These are phyloP conservation scores for Fusarium oligoseptatum DNA, from an alignment of 2,329 filamentous ascomycete genomes.

Conservation along the genomic window DNA sequence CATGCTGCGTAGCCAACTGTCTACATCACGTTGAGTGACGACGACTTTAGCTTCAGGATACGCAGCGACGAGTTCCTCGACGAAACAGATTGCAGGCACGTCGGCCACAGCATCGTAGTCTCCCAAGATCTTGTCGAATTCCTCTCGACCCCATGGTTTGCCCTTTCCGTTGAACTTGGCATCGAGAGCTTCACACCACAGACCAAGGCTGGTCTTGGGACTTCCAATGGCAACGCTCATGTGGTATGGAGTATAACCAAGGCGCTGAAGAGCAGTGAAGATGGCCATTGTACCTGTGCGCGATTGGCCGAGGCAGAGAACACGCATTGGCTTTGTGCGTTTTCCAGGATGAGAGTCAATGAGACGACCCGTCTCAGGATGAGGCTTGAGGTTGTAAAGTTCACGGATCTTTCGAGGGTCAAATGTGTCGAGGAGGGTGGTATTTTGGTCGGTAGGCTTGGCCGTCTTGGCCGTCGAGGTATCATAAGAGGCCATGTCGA, in stretches of 20 bases:
- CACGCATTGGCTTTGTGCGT: conserved; percentile 30
- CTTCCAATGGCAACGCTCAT: conserved; percentile 16
- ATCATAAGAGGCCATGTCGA: background rate
- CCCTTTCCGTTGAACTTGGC: conserved; percentile 33
- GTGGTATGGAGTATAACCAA: conserved; percentile 34
- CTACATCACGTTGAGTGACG: conserved; percentile 18
- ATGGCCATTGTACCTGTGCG: conserved; percentile 18
- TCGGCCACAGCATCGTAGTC: conserved; percentile 25
- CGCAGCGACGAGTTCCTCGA: conserved; percentile 29
- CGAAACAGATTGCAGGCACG: conserved; percentile 32
- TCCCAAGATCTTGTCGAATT: conserved; percentile 36
- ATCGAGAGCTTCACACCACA: conserved; percentile 39
- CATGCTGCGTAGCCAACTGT: conserved; percentile 33
- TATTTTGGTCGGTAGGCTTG: background rate
- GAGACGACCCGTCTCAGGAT: conserved; percentile 27
- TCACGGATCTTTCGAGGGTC: conserved; percentile 4
- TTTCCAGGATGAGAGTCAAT: conserved; percentile 30
- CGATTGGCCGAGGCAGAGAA: conserved; percentile 36
- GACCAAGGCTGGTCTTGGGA: conserved; percentile 17
- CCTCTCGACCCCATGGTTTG: conserved; percentile 26
- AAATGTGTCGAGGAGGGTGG: conserved; percentile 1
- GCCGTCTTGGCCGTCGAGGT: background rate
- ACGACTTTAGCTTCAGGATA: conserved; percentile 37
- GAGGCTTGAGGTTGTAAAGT: conserved; percentile 27
- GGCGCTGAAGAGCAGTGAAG: conserved; percentile 16